Base-by-base conservation (phyloP, 768 basidiomycete species). In the Hebeloma cylindrosporum region DNA sequence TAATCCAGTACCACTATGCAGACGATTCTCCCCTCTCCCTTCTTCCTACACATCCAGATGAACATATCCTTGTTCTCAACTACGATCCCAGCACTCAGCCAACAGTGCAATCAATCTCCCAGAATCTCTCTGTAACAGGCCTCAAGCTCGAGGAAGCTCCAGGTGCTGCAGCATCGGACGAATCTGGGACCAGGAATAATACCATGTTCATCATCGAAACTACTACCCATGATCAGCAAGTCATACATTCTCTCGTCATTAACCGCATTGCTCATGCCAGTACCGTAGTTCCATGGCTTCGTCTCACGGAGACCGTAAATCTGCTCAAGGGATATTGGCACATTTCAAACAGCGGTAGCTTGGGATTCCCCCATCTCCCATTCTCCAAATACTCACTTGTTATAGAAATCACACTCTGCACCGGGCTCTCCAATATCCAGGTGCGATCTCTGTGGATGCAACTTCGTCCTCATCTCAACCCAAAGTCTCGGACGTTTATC, bases 131-230 rank as follows among this genome's bases (percentile, higher is more conserved):
- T 16, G 70, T 85, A 5, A 77, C 79, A 14, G 78, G 76, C 17
- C 60, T 90, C 48, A 84, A 78, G 46, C 71, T 87, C 0, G 74
- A 82, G 43, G 85, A 86, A 26, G 87, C 88, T 7, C 87, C 87
- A 21, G 88, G 83, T 16, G 82, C 82, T 7, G 77, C 75, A 8
- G 71, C 70, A n/a, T 71, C 71, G 2, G 78, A 75, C 31, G 67
- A 72, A n/a, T 64, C 61, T 9, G 67, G 72, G 29, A 60, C 53
- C 53, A 76, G 69, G 64, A 82, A 87, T 50, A 72, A 76, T 51
- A 79, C 73, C 37, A 91, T 92, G 82, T 90, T 82, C 60, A 80
- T 88, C 47, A 66, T 92, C 13, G 80, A 90, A 57, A 83, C 85
- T 4, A 78, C 74, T 0, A 72, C 67, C 22, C 77, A 80, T 34